Base-by-base conservation (phyloP, 2,329 filamentous ascomycete species). In the Ophiostoma fasciatum region DNA sequence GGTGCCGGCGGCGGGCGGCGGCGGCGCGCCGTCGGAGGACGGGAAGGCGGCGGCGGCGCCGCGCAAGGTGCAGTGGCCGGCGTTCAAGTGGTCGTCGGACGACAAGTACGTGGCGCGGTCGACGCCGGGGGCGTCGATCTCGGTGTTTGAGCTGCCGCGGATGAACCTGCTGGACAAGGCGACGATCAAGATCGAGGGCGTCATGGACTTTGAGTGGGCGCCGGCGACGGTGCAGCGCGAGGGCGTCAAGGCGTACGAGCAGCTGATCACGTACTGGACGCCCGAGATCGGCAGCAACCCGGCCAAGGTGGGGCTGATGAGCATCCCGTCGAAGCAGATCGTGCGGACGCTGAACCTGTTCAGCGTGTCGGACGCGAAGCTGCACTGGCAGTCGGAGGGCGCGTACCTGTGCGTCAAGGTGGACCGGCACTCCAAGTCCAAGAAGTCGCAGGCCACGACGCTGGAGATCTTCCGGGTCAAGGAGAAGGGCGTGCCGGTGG, bases 21-120 rank as follows among this genome's bases (percentile, higher is more conserved):
- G 77, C 26, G 66, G 74, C 42, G 27, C 21, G 25, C 22, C 7
- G 21, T 22, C 18, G 17, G 19, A 5, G 6, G 20, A 5, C 22
- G 22, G 22, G 22, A 8, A 5, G 22, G 23, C 18, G 10, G 63
- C 72, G 45, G 92, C 93, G 68, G 59, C 60, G 29, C 60, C 61
- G 11, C 83, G 85, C 59, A 94, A 94, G 71, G 76, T 92, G 49
- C 82, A 90, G 53, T 98, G 90, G 90, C 90, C 90, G 18, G 87
- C 88, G 3, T 98, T 98, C 75, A 98, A 98, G 66, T 98, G 90
- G 90, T 96, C 90, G 21, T 68, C 90, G 4, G 90, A 98, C 54
- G 85, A 94, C 62, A 90, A 92, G 59, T 98, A 94, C 56, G 87
- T 96, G 43, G 90, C 90, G 17, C 78, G 90, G 44, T 76, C 96